A percentile compares a stretch with the other conserved stretches of the same genome.
Evolutionary conservation across 441 rosid species (phyloP).

Genomic region (Bocquillonia castaneifolia): DNA sequence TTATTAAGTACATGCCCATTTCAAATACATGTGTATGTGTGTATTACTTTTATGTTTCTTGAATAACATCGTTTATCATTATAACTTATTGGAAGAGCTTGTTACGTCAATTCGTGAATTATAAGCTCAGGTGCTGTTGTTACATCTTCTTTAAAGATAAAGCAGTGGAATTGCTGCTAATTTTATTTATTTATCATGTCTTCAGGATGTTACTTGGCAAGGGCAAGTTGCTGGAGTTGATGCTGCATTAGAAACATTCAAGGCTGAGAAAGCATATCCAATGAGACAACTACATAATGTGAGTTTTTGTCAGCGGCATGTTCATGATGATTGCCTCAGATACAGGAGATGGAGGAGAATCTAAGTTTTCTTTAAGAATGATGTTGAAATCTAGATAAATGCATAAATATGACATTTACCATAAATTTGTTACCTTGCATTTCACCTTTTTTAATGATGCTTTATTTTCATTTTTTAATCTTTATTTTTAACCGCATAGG

Average conservation of each 20-base stretch:
- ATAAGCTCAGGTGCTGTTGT: neutral
- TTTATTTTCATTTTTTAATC: neutral
- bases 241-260: conserved; percentile 70
- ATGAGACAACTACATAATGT: conserved; percentile 63
- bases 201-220: conserved; percentile 86
- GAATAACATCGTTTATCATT: neutral
- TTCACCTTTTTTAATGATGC: neutral
- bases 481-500: neutral
- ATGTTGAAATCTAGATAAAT: conserved; percentile 5
- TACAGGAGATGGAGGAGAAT: too few relatives aligned
- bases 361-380: too few relatives aligned
- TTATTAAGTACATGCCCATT: too few relatives aligned
- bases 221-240: conserved; percentile 86
- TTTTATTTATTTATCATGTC: conserved; percentile 11
- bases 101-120: conserved; percentile 5
- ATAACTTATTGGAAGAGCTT: neutral
- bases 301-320: conserved; percentile 24
- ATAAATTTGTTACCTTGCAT: neutral
- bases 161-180: neutral
- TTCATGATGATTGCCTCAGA: too few relatives aligned
- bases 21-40: too few relatives aligned
- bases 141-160: neutral
- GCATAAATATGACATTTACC: conserved; percentile 2
- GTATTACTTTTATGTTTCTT: too few relatives aligned
- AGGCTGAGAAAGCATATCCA: conserved; percentile 83